These are phyloP conservation scores for Botrytis elliptica DNA, from an alignment of 2,329 filamentous ascomycete genomes.

Conservation along the genomic window DNA sequence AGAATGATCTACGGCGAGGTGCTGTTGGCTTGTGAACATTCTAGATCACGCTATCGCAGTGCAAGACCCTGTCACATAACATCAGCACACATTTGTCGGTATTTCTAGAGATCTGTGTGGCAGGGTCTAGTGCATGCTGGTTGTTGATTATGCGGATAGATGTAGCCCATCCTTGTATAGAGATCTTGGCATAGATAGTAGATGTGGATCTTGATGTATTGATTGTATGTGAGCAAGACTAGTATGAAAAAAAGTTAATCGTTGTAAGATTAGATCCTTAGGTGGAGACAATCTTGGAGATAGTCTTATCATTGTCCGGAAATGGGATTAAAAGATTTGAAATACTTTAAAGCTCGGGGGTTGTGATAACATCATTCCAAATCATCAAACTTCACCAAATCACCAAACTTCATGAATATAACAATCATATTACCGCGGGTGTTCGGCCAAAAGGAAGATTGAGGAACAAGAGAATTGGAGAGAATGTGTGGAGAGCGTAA, in stretches of 20 bases:
- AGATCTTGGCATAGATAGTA: conserved; percentile 2
- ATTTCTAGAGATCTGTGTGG: not conserved
- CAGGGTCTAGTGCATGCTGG: not conserved
- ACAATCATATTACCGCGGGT: not conserved
- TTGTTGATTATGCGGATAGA: not conserved
- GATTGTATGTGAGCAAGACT: not conserved
- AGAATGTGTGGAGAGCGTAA: not conserved
- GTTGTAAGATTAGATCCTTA: not conserved
- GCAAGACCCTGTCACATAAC: not conserved
- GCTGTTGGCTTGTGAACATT: not conserved
- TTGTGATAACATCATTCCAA: not conserved
- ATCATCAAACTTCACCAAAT: not conserved
- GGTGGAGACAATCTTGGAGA: not conserved
- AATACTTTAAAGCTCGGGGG: not conserved
- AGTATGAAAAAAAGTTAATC: not conserved
- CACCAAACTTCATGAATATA: not conserved
- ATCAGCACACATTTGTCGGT: not conserved
- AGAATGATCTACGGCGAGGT: not conserved
- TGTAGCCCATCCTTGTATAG: not conserved
- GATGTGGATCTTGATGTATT: not conserved
- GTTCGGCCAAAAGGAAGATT: not conserved
- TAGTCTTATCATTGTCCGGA: not conserved
- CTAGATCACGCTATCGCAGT: not conserved
- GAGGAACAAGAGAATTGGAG: not conserved
- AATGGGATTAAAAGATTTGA: not conserved